A percentile compares a stretch with the other conserved stretches of the same genome.
phyloP scores from a whole-genome alignment of 352 stramenopile genomes.

The Phytophthora brassicae region DNA sequence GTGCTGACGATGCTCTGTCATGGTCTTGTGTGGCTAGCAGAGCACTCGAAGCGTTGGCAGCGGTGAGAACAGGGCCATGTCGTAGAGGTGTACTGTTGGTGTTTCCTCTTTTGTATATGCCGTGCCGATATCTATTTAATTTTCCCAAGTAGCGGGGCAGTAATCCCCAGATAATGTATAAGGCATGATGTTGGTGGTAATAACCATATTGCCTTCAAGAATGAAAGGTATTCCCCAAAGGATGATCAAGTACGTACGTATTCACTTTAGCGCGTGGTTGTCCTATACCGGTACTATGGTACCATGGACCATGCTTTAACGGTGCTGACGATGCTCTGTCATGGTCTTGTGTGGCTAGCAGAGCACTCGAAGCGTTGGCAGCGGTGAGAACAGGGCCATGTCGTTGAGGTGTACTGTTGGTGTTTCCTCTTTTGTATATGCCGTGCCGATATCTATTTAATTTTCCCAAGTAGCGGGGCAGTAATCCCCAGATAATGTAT shows the following conservation, averaged over 20 bases:
- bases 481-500: conserved; percentile 18
- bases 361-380: conserved; percentile 69
- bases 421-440: conserved; percentile 24
- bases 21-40: conserved; percentile 77
- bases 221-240: conserved; percentile 7
- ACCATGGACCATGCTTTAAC: too few relatives aligned
- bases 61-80: conserved; percentile 14
- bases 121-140: conserved; percentile 41
- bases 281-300: too few relatives aligned
- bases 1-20: conserved; percentile 80
- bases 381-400: conserved; percentile 12
- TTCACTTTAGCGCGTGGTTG: too few relatives aligned
- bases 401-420: conserved; percentile 1
- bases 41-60: conserved; percentile 66
- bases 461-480: conserved; percentile 19
- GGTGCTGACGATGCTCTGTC: conserved; percentile 78
- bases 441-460: conserved; percentile 41
- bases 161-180: conserved; percentile 28
- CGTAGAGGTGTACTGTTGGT: conserved; percentile 1
- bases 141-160: conserved; percentile 16
- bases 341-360: conserved; percentile 79
- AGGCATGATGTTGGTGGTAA: conserved; percentile 22
- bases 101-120: conserved; percentile 25
- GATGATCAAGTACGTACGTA: conserved; percentile 20
- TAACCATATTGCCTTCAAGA: conserved; percentile 1